Percentiles rank a stretch among this genome's conserved stretches.
Evolutionary conservation across 768 basidiomycete species (phyloP).

Genomic region (Glaciozyma antarctica): DNA sequence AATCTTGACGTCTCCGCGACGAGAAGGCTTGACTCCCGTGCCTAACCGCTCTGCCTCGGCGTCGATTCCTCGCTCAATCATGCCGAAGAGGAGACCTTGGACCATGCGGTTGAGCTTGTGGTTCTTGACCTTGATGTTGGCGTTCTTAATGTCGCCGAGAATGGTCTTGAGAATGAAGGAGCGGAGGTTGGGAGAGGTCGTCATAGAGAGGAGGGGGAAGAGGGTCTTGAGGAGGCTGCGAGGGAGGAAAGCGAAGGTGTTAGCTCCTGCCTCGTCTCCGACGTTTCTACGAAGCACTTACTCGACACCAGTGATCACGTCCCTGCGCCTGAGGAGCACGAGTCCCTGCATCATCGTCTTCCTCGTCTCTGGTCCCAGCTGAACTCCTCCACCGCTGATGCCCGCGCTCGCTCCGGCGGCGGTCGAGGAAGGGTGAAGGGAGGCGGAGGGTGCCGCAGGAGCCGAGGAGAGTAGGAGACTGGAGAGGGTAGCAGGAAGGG

Average conservation of each 20-base stretch:
- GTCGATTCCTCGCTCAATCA: conserved; percentile 88
- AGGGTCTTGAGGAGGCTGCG: conserved; percentile 72
- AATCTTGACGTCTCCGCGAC: conserved; percentile 37
- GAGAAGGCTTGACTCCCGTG: conserved; percentile 54
- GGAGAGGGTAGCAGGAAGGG: conserved; percentile 72
- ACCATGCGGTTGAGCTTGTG: conserved; percentile 94
- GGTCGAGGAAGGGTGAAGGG: background rate
- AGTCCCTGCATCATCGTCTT: conserved; percentile 80
- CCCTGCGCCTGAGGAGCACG: conserved; percentile 85
- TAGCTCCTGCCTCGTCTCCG: background rate
- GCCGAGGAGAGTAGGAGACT: conserved; percentile 69
- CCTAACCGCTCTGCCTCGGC: conserved; percentile 73
- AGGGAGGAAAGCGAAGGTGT: background rate
- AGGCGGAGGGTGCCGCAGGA: conserved; percentile 48
- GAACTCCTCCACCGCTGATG: conserved; percentile 27
- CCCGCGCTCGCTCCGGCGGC: conserved; percentile 7
- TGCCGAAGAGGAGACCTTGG: conserved; percentile 87
- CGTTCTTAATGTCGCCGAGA: conserved; percentile 80
- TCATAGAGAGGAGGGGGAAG: conserved; percentile 92
- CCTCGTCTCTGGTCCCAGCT: conserved; percentile 57
- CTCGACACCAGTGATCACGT: conserved; percentile 86
- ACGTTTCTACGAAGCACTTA: conserved; percentile 42
- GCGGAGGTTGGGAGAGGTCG: conserved; percentile 73
- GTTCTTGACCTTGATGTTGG: conserved; percentile 78
- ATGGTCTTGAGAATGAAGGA: conserved; percentile 85